Evolutionary conservation across 495 filamentous ascomycete species (phyloP).

Genomic region (Lentithecium fluviatile): DNA sequence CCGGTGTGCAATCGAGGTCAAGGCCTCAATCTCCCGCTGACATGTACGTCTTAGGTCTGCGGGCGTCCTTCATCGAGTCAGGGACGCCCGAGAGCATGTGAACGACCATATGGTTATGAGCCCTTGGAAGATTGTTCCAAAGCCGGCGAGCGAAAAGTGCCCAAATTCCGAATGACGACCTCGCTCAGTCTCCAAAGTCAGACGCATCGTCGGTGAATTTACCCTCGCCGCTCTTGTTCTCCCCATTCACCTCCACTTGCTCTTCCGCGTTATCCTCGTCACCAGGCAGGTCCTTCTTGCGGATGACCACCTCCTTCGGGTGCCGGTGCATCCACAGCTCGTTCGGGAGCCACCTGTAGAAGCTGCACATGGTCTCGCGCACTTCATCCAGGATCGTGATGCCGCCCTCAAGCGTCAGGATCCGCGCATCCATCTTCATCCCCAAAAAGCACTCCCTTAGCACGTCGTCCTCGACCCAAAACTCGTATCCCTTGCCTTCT

Average conservation of each 20-base stretch:
- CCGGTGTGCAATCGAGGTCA: no score
- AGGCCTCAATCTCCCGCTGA: no score
- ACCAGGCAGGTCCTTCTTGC: conserved; percentile 13
- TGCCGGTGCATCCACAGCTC: conserved; percentile 59
- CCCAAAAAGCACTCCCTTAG: conserved; percentile 64
- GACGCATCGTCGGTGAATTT: not conserved
- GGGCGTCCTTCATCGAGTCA: no score
- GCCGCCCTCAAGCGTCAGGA: conserved; percentile 49
- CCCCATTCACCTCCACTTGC: conserved; percentile 9
- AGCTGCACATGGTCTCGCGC: conserved; percentile 37
- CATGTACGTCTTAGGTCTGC: no score
- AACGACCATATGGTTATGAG: no score
- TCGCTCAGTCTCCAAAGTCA: not conserved
- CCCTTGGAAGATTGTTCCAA: no score
- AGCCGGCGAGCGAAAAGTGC: no score
- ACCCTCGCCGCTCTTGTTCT: not conserved
- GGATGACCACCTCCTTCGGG: conserved; percentile 57
- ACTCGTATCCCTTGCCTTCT: conserved; percentile 50
- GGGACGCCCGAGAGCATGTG: no score
- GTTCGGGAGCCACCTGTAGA: conserved; percentile 56
- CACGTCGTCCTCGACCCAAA: conserved; percentile 66
- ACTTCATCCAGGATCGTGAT: conserved; percentile 27
- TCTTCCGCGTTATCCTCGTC: conserved; percentile 29
- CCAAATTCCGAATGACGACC: not conserved
- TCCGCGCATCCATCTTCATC: conserved; percentile 68